Evolutionary conservation across 129 eudicot species (phyloP).

Genomic region (Solidago caesia): DNA sequence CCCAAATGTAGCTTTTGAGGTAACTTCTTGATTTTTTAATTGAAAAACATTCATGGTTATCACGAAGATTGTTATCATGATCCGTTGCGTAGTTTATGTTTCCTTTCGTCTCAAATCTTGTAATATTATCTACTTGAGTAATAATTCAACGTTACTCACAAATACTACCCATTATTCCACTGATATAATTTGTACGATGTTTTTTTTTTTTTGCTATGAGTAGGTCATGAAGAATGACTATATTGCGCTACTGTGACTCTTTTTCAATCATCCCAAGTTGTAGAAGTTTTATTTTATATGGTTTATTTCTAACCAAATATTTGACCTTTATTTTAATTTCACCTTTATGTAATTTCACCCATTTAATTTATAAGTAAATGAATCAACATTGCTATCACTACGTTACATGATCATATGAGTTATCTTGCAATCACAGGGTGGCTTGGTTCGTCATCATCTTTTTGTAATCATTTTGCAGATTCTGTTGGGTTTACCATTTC

Average conservation of each 20-base stretch:
- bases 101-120: not conserved
- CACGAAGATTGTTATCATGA: not conserved
- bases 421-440: constrained; percentile 32
- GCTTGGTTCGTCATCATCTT: constrained; percentile 14
- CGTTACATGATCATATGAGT: constrained; percentile 38
- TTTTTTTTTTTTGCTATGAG: constrained; percentile 14
- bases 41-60: not conserved
- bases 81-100: not conserved
- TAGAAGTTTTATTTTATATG: no score
- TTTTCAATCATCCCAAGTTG: constrained; percentile 54
- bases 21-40: constrained; percentile 19
- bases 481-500: constrained; percentile 75
- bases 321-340: no score
- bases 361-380: no score
- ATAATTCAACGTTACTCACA: not conserved
- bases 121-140: not conserved
- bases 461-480: constrained; percentile 54
- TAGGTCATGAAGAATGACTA: constrained; percentile 97
- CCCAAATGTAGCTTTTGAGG: constrained; percentile 97
- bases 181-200: not conserved
- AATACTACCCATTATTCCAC: not conserved
- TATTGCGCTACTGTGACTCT: constrained; percentile 94
- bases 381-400: not conserved
- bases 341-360: no score
- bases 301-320: no score